phyloP scores from a whole-genome alignment of 164 flowering plant genomes.

The Hamamelis virginiana region DNA sequence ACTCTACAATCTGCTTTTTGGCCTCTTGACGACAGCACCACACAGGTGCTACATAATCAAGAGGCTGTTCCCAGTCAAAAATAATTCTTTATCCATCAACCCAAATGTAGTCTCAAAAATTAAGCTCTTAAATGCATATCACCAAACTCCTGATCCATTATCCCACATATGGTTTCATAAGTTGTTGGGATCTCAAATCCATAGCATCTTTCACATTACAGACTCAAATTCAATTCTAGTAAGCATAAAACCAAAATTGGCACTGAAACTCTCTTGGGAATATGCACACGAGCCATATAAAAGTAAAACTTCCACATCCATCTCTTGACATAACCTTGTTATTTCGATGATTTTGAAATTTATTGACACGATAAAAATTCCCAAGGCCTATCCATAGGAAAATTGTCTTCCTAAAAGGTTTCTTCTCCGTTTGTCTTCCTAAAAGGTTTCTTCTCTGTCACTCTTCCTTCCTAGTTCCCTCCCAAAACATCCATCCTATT shows the following conservation, averaged over 20 bases:
- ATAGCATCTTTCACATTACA: neutral
- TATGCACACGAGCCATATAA: neutral
- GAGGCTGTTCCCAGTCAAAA: neutral
- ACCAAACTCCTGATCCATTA: neutral
- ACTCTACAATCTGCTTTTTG: neutral
- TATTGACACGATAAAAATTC: too few relatives aligned
- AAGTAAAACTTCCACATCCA: too few relatives aligned
- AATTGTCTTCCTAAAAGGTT: too few relatives aligned
- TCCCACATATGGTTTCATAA: neutral
- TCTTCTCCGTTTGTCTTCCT: too few relatives aligned
- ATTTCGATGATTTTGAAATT: too few relatives aligned
- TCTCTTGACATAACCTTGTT: too few relatives aligned
- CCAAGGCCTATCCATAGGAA: too few relatives aligned
- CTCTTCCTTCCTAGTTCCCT: too few relatives aligned
- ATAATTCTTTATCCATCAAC: neutral
- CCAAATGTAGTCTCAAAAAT: neutral
- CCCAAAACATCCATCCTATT: too few relatives aligned
- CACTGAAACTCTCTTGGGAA: neutral
- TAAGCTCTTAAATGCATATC: neutral
- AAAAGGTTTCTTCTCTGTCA: too few relatives aligned
- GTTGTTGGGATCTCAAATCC: neutral
- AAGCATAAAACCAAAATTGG: neutral
- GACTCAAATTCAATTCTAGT: neutral
- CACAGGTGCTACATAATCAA: neutral
- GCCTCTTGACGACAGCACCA: neutral